A percentile compares a stretch with the other conserved stretches of the same genome.
These are phyloP conservation scores for Crepidotus sp. DNA, from an alignment of 1,284 basidiomycete genomes.

Conservation along the genomic window DNA sequence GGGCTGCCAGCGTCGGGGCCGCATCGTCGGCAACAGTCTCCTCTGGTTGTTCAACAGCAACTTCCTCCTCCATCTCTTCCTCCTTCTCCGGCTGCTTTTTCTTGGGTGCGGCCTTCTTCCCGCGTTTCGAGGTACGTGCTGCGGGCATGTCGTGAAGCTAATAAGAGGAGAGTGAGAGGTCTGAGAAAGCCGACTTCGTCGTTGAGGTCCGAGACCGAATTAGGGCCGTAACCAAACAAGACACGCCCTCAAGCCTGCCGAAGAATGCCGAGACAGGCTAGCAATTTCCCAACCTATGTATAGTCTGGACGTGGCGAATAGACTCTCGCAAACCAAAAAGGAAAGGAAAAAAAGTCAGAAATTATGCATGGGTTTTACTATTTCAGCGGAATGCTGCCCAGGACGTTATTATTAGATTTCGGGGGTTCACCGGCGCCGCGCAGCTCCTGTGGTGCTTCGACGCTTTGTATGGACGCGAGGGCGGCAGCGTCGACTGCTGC, in stretches of 20 bases:
- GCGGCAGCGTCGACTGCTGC: too few species aligned
- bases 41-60: constrained; percentile 12
- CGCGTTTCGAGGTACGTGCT: constrained; percentile 17
- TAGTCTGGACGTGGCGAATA: too few species aligned
- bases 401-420: too few species aligned
- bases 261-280: too few species aligned
- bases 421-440: too few species aligned
- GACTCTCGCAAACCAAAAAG: too few species aligned
- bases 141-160: constrained; percentile 15
- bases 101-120: constrained; percentile 16
- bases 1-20: background rate
- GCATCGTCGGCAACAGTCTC: constrained; percentile 17
- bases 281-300: too few species aligned
- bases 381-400: too few species aligned
- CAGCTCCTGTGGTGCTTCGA: too few species aligned
- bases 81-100: constrained; percentile 9
- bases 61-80: constrained; percentile 3
- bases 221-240: background rate
- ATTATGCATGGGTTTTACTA: too few species aligned
- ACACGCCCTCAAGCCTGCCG: background rate
- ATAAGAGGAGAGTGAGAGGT: background rate
- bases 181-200: background rate
- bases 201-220: background rate
- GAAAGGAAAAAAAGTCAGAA: too few species aligned
- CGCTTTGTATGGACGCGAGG: too few species aligned